A percentile compares a stretch with the other conserved stretches of the same genome.
Evolutionary conservation across 2,329 filamentous ascomycete species (phyloP).

Genomic region (Colletotrichum caudatum): DNA sequence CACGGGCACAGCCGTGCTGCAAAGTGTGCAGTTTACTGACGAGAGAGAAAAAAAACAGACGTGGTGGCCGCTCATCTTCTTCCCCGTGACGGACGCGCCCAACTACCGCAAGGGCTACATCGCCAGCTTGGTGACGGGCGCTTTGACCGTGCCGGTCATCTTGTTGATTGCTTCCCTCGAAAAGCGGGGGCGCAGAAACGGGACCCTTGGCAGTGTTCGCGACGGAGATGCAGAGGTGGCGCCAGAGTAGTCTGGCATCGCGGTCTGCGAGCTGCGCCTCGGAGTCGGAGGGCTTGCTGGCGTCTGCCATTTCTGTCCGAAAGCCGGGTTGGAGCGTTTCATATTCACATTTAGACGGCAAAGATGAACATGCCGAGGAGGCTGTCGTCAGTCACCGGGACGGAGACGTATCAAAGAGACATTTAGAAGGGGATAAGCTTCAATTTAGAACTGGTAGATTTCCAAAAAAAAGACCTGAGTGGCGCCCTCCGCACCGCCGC

Average conservation of each 20-base stretch:
- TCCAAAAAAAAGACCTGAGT: neutral
- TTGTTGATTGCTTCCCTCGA: slow-evolving; percentile 54
- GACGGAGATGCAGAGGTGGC: neutral
- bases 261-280: neutral
- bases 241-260: neutral
- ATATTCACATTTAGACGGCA: neutral
- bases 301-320: neutral
- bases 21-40: neutral
- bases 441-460: neutral
- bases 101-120: slow-evolving; percentile 55
- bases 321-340: neutral
- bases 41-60: slow-evolving; percentile 40
- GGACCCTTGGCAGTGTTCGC: slow-evolving; percentile 1
- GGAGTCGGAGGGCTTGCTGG: neutral
- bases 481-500: too few relatives aligned
- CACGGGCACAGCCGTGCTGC: neutral
- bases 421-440: neutral
- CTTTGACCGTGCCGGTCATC: slow-evolving; percentile 52
- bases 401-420: too few relatives aligned
- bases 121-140: slow-evolving; percentile 54
- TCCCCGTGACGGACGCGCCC: slow-evolving; percentile 55
- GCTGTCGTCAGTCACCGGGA: neutral
- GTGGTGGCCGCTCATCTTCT: slow-evolving; percentile 57
- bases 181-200: slow-evolving; percentile 42
- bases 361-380: neutral